Evolutionary conservation across 352 stramenopile genomes (phyloP), one percentile per base, ranked within the genome.

Genomic region (Phytopythium mirpurense): DNA sequence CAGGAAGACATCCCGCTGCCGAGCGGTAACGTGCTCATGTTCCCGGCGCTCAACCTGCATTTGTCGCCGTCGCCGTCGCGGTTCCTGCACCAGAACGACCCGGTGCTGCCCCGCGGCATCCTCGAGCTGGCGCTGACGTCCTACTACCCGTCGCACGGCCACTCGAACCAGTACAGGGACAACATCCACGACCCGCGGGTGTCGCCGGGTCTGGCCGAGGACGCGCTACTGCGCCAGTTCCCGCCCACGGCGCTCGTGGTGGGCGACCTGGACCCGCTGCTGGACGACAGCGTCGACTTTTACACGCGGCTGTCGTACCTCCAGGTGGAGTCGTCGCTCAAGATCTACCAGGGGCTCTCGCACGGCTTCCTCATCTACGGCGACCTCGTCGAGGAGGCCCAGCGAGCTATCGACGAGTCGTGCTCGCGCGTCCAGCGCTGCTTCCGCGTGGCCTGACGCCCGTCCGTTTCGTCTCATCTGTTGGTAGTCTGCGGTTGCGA

Each of bases 271-370:
- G 87, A 96, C 44, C 87, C 85, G 31, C 56, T 96, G 35, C 62
- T 96, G 47, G 87, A 96, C 51, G 87, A 96, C 57, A 91, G 76
- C 24, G 82, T 96, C n/a, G 87, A 96, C 59, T 95, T 96, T 59
- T 88, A 94, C 60, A 95, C 83, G 27, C 79, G 87, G 1, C 64
- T 96, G 9, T 82, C 79, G 35, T 82, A 87, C 51, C 54, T 96
- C 8, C 73, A 88, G 16, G 85, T 95, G 21, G 72, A 78, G 5
- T 80, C 76, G 37, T 82, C 60, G n/a, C 57, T 96, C 41, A 94
- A 93, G 56, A 92, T 96, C 41, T 92, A 88, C 57, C 68, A 76
- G 7, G 81, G 78, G 1, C 72, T 96, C 19, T 91, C 84, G 26
- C 86, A 96, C 43, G 86, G 86, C 43, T 96, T 95, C 52, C 63